phyloP scores from a whole-genome alignment of 1,139 yeast genomes.

The Trichomonascaceae sp. region DNA sequence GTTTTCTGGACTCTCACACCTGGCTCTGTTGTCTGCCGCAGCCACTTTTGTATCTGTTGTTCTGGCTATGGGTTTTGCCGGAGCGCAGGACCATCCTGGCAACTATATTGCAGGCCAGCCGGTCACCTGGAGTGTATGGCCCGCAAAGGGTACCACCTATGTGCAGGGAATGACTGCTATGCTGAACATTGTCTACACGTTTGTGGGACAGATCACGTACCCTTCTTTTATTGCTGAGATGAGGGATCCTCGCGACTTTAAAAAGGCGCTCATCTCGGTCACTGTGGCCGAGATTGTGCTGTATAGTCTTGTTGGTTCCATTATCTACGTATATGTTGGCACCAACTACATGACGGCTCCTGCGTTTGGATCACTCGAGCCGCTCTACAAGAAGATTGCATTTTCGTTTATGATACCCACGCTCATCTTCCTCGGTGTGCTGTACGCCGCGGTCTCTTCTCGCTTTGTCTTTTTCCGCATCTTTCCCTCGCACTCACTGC shows the following conservation, averaged over 20 bases:
- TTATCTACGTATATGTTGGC: slow-evolving; percentile 47
- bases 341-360: slow-evolving; percentile 43
- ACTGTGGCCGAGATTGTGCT: slow-evolving; percentile 37
- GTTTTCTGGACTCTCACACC: slow-evolving; percentile 36
- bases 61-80: slow-evolving; percentile 41
- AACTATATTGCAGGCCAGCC: slow-evolving; percentile 28
- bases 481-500: slow-evolving; percentile 32
- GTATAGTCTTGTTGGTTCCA: slow-evolving; percentile 41
- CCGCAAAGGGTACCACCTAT: slow-evolving; percentile 37
- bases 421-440: slow-evolving; percentile 40
- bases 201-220: slow-evolving; percentile 51
- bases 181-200: slow-evolving; percentile 46
- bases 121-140: slow-evolving; percentile 36
- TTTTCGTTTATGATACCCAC: slow-evolving; percentile 54
- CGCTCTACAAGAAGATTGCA: slow-evolving; percentile 38
- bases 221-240: slow-evolving; percentile 51
- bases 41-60: slow-evolving; percentile 47
- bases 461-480: slow-evolving; percentile 36
- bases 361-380: slow-evolving; percentile 41
- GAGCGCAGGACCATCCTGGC: slow-evolving; percentile 37
- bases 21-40: slow-evolving; percentile 39
- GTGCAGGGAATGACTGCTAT: slow-evolving; percentile 45
- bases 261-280: slow-evolving; percentile 41
- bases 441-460: slow-evolving; percentile 42
- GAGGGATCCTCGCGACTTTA: slow-evolving; percentile 45